Evolutionary conservation across 257 asterid genomes (phyloP), one percentile per base, ranked within the genome.

Genomic region (Linaria vulgaris): DNA sequence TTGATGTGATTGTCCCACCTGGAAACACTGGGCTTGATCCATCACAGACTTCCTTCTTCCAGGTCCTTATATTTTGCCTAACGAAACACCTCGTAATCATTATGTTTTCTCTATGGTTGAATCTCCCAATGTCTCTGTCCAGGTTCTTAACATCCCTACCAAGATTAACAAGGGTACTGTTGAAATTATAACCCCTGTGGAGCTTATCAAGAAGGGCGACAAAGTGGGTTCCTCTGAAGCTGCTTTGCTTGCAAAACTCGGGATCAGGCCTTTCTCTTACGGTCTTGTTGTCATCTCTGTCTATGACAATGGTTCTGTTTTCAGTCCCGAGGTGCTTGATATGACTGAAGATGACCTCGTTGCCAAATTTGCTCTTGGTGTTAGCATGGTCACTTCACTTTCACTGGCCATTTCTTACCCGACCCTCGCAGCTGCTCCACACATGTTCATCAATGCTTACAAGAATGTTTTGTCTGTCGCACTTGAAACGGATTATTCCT

Each of bases 81-180:
- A 12, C 1, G n/a, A n/a, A n/a, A n/a, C 43, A 12, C 0, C 0
- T 12, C 5, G 0, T 5, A 2, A 22, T 34, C 7, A 5, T 39
- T 13, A 3, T 38, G 27, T 47, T 23, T 27, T 15, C 12, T 13
- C 5, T 14, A 44, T 1, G 39, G 0, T 8, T 0, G 12, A 31
- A 41, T 14, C 75, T 71, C 9, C 63, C 5, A 1, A 1, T 1
- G 1, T 39, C 3, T 13, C 41, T 23, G 9, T 23, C 4, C 74
- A 91, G 97, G 97, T 87, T 53, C 92, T 94, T 31, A 87, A 94
- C 77, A 94, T 94, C 43, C 97, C 99, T 17, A 92, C 99, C 24
- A 92, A 92, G 79, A 92, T 92, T 71, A 92, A 92, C 94, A 92
- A 92, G 88, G 97, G 99, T 30, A 94, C 97, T 23, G 99, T 94